Base-by-base conservation (phyloP, 306 rosid species). In the Quercus robur region DNA sequence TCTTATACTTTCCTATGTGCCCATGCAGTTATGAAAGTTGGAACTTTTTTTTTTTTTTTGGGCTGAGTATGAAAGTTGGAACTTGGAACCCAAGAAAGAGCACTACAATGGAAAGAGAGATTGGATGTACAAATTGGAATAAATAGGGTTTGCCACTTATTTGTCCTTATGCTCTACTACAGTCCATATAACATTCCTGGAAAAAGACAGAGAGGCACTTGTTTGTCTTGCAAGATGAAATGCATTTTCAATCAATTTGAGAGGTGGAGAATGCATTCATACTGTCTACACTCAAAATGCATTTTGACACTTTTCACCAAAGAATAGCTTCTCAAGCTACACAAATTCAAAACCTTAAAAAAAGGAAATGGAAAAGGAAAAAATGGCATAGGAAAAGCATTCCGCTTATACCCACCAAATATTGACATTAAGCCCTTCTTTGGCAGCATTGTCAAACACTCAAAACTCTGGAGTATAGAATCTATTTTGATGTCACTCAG, bases 11-110 rank as follows among this genome's bases (percentile, higher is more conserved):
- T 66, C 51, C 17, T 35, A 70, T 51, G 63, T 75, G 85, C 59
- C 68, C 75, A 63, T 55, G 81, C 54, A 78, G 58, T 62, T 71
- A 5, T 71, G 71, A 84, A 66, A 78, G 62, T 69, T 54, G 70
- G 75, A 83, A 81, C 71, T 71, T 10, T 49, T 49, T 12, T 49
- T 33, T 33, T 35, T 38, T 38, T 38, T 41, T 41, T 8, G 54
- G 5, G 54, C 1, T 49, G 54, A 49, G 56, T 71, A 5, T 71
- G 71, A 84, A 71, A 78, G 68, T 69, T 58, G 70, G 77, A 83
- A 81, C 71, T 77, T 77, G 71, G 73, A 87, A 71, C 79, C 84
- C 63, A 51, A 70, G 70, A 84, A 84, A 81, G 84, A 54, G 70
- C 56, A 77, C 78, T 51, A 35, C 44, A 26, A 74, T 38, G 51